Evolutionary conservation across 2,329 filamentous ascomycete genomes (phyloP), one percentile per base, ranked within the genome.

Genomic region (Aspergillus brasiliensis): DNA sequence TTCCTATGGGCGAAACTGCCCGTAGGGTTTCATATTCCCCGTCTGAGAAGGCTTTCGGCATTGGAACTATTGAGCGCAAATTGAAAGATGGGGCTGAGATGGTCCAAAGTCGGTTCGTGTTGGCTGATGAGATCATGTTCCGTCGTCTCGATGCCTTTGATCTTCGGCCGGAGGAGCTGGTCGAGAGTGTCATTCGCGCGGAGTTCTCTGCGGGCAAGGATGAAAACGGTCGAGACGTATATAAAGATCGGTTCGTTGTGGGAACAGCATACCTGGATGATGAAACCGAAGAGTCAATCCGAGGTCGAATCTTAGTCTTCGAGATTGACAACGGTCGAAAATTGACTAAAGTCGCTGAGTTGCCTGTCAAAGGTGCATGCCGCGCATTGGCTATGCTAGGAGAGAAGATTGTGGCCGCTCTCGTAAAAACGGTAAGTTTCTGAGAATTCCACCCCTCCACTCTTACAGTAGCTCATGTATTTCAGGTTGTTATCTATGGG

Each of bases 41-140:
- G 0, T 83, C 82, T 1, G 84, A 95, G 56, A 90, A 90, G 71
- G 88, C 89, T 0, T 98, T 98, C 73, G 94, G 90, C 1, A 83
- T 98, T 3, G 94, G 93, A 1, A 95, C 91, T 27, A 91, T 98
- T 61, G 88, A 88, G 63, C 86, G 92, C 15, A 86, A 89, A 55
- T 77, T 97, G 0, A 77, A 83, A 10, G 79, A 86, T 8, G 90
- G 90, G 13, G 87, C 87, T 64, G 95, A 99, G 74, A 77, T 88
- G 3, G 83, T 97, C 11, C 84, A 86, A 8, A 94, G 91, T 68
- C 88, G 88, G n/a, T 91, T 99, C 71, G 89, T 89, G 69, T 84
- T 99, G 1, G 92, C 96, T 1, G 94, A 99, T 68, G 95, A 98
- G 71, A 87, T 97, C 34, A 81, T 91, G 17, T 97, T 98, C 75